These are phyloP conservation scores for Copromyces sp. DNA, from an alignment of 495 filamentous ascomycete genomes.

Conservation along the genomic window DNA sequence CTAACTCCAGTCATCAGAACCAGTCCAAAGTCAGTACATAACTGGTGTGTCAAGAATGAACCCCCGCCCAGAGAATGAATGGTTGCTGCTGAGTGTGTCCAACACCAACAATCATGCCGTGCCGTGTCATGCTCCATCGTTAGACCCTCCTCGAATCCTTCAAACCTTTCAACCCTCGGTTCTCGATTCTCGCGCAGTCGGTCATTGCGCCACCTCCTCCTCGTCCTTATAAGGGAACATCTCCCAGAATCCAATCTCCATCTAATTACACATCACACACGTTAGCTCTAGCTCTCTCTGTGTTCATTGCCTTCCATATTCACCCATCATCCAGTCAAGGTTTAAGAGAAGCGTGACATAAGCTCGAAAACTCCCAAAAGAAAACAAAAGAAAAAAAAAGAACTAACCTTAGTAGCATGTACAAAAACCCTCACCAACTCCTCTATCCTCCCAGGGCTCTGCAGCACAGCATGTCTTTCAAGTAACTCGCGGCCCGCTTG, in stretches of 20 bases:
- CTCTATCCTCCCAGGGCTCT: constrained; percentile 65
- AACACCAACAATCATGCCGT: neutral
- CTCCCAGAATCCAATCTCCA: constrained; percentile 85
- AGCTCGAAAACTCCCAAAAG: too few relatives aligned
- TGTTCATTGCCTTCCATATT: neutral
- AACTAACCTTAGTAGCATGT: constrained; percentile 63
- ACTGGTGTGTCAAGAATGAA: too few relatives aligned
- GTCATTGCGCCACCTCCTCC: neutral
- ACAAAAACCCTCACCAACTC: constrained; percentile 76
- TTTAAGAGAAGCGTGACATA: neutral
- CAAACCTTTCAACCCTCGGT: neutral
- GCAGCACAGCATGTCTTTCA: constrained; percentile 56
- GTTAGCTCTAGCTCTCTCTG: neutral
- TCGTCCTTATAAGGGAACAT: constrained; percentile 38
- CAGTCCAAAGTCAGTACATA: too few relatives aligned
- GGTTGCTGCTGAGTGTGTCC: neutral
- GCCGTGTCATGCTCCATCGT: neutral
- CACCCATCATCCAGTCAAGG: neutral
- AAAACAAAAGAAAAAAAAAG: too few relatives aligned
- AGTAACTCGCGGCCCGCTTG: constrained; percentile 56
- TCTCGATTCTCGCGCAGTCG: neutral
- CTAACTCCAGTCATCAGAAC: too few relatives aligned
- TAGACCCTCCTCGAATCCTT: neutral
- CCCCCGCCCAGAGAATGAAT: neutral
- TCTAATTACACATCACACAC: constrained; percentile 30